phyloP scores from a whole-genome alignment of 768 basidiomycete genomes.

The Cubamyces lactineus region DNA sequence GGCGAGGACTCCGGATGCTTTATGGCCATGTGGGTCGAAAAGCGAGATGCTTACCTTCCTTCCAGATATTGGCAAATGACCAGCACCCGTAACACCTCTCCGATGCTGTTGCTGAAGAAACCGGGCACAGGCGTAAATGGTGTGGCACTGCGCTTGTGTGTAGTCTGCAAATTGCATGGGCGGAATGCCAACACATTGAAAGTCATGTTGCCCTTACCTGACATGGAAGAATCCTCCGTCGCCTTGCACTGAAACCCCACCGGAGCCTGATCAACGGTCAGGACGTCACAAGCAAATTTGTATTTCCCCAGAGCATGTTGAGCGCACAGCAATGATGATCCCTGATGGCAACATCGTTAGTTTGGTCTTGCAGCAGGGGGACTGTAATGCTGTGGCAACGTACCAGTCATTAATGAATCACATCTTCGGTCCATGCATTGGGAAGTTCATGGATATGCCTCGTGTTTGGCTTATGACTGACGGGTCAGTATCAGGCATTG shows the following conservation, averaged over 20 bases:
- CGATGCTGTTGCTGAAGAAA: constrained; percentile 21
- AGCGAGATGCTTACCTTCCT: constrained; percentile 27
- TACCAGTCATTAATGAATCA: constrained; percentile 50
- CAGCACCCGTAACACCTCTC: constrained; percentile 25
- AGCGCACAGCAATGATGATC: constrained; percentile 29
- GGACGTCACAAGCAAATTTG: constrained; percentile 35
- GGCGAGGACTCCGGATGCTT: constrained; percentile 28
- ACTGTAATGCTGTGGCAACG: constrained; percentile 39
- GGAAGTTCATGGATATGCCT: constrained; percentile 37
- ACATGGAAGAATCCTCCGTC: constrained; percentile 29
- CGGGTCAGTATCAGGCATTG: constrained; percentile 21
- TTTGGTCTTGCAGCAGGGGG: constrained; percentile 36
- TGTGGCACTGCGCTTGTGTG: background rate
- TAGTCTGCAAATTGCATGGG: constrained; percentile 3
- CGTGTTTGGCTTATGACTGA: constrained; percentile 30
- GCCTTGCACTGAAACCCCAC: constrained; percentile 19
- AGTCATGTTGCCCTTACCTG: constrained; percentile 25
- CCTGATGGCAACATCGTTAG: constrained; percentile 35
- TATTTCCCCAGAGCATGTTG: constrained; percentile 27
- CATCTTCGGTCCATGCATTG: constrained; percentile 37
- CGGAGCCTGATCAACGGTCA: constrained; percentile 31
- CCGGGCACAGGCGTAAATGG: background rate
- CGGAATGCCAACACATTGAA: constrained; percentile 32
- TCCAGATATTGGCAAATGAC: constrained; percentile 27
- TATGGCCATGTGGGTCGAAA: constrained; percentile 25